These are phyloP conservation scores for Theobroma cacao DNA, from an alignment of 345 rosid genomes.

Conservation along the genomic window DNA sequence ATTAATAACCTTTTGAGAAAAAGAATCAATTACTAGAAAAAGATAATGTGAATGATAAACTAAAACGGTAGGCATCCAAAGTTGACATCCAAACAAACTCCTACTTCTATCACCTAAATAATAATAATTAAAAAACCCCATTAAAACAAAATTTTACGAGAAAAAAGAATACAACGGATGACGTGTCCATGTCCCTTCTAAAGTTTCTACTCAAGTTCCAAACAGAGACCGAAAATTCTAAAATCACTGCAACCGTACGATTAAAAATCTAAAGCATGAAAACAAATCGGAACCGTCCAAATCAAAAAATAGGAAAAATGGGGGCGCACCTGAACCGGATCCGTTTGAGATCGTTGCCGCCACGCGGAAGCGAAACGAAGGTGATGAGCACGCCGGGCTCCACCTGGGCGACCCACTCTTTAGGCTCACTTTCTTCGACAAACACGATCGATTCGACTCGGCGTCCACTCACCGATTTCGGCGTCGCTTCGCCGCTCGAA, in stretches of 20 bases:
- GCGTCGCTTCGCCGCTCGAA: conserved; percentile 79
- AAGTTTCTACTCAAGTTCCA: not conserved
- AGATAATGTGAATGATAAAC: not conserved
- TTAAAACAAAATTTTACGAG: not conserved
- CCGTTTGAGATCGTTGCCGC: conserved; percentile 92
- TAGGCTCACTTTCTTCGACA: conserved; percentile 79
- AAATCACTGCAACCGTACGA: conserved; percentile 27
- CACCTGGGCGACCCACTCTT: conserved; percentile 98
- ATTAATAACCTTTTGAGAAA: not conserved
- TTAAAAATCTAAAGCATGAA: conserved; percentile 13
- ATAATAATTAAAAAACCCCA: not conserved
- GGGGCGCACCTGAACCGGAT: conserved; percentile 81
- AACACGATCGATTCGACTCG: conserved; percentile 64
- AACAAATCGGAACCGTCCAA: conserved; percentile 23
- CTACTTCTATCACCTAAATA: not conserved
- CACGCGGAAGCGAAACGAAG: conserved; percentile 85
- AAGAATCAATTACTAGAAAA: not conserved
- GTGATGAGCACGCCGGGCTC: conserved; percentile 96
- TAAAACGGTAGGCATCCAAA: not conserved
- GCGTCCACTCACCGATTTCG: conserved; percentile 59
- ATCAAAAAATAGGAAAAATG: not conserved
- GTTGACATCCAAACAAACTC: not conserved
- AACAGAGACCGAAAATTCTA: not conserved
- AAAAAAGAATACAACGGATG: not conserved
- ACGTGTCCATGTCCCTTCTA: not conserved